Evolutionary conservation across 1,284 basidiomycete species (phyloP), one percentile per base, ranked within the genome.

Genomic region (Butyriboletus appendiculatus): DNA sequence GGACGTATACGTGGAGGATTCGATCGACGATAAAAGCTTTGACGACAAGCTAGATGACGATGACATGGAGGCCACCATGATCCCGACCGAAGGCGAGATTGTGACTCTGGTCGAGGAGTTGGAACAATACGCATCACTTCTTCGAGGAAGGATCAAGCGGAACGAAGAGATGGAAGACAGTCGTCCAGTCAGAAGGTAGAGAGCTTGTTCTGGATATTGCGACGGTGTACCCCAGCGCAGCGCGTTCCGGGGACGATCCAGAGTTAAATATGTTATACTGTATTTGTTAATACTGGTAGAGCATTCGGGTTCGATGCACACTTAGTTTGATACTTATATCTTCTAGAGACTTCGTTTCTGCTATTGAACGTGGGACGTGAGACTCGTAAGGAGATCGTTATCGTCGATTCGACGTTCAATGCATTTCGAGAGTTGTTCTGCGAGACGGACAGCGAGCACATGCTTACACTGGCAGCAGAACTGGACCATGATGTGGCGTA

Each of bases 381-480:
- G 62, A 43, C 72, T 65, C 2, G 68, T 56, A 16, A 76, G 70
- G 22, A 89, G 68, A 32, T 83, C 80, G 49, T 84, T 75, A 5
- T 70, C 67, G 24, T 65, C 69, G 32, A 80, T 66, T 28, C 75
- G 69, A 28, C 81, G 76, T 50, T 85, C 77, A 28, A 81, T 61
- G 59, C 76, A 84, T 50, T 74, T 75, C 2, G 73, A 73, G 40
- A 88, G 67, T 50, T 76, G 78, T 33, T 78, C 67, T 5, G 86
- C 86, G 15, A 92, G 69, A 15, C 76, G 69, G 11, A 79, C 77
- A 7, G 88, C 88, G n/a, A 91, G 75, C 1, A 89, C 67, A 64
- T 92, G 90, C 65, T 92, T 91, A 67, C 89, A 92, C 89, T 91
- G 56, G 14, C 20, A 35, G 32, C 32, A 16, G 41, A 32, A 41